Evolutionary conservation across 1,284 basidiomycete species (phyloP).

Genomic region (Ceratobasidium sp.): DNA sequence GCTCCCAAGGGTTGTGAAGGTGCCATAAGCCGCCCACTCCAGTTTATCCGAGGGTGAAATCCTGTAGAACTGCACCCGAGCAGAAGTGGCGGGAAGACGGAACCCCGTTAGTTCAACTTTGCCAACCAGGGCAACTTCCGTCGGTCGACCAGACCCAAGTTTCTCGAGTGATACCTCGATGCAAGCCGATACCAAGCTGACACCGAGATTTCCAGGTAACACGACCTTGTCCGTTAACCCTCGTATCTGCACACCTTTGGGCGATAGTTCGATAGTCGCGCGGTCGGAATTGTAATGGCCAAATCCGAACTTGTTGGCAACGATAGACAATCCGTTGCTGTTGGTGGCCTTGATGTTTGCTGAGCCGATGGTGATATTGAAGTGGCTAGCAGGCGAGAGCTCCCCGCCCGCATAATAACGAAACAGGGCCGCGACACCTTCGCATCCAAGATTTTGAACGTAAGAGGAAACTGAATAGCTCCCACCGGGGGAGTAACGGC

Average conservation of each 20-base stretch:
- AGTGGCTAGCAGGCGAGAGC: not conserved
- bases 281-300: not conserved
- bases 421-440: not conserved
- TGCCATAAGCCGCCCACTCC: not conserved
- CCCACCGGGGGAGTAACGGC: too few species aligned
- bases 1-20: not conserved
- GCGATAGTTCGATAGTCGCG: not conserved
- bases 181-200: not conserved
- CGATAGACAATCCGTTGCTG: not conserved
- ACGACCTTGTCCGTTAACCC: not conserved
- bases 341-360: not conserved
- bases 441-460: not conserved
- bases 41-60: not conserved
- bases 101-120: not conserved
- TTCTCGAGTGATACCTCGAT: not conserved
- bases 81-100: not conserved
- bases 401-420: not conserved
- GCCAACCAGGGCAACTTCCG: not conserved
- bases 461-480: not conserved
- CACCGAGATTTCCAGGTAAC: not conserved
- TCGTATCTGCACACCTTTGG: not conserved
- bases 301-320: not conserved
- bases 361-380: not conserved
- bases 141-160: not conserved
- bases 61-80: not conserved